Evolutionary conservation across 73 alveolate species (phyloP).

Genomic region (Symbiodinium pilosum): DNA sequence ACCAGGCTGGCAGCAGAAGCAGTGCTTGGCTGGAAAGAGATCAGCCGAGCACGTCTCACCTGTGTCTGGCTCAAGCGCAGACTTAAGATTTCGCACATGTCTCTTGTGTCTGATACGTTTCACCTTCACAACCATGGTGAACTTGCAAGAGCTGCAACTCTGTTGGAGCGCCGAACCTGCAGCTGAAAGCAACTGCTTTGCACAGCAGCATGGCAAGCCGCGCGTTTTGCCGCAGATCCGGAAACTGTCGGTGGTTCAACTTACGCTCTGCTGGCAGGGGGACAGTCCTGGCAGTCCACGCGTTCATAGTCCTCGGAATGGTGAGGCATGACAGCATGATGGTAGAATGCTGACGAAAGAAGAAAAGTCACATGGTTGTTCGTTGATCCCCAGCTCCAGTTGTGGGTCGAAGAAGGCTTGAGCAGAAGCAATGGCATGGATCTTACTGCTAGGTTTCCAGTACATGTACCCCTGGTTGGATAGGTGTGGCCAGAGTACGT

Average conservation of each 20-base stretch:
- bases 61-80: not conserved
- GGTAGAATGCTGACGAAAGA: too few species aligned
- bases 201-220: too few species aligned
- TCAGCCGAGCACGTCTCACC: constrained; percentile 1
- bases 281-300: not conserved
- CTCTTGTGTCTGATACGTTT: not conserved
- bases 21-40: not conserved
- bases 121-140: not conserved
- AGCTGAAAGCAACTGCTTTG: not conserved
- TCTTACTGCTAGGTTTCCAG: too few species aligned
- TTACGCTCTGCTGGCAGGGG: not conserved
- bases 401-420: too few species aligned
- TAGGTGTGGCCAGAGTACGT: constrained; percentile 69
- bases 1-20: not conserved
- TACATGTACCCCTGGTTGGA: not conserved
- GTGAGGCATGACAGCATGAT: not conserved
- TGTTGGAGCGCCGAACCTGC: not conserved
- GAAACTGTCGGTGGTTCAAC: too few species aligned
- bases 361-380: too few species aligned
- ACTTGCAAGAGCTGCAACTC: not conserved
- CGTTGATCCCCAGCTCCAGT: too few species aligned
- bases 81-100: not conserved
- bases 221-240: too few species aligned
- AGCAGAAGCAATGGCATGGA: too few species aligned
- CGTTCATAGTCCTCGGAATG: constrained; percentile 11